Base-by-base conservation (phyloP, 352 stramenopile species). In the Blastocystis sp. region DNA sequence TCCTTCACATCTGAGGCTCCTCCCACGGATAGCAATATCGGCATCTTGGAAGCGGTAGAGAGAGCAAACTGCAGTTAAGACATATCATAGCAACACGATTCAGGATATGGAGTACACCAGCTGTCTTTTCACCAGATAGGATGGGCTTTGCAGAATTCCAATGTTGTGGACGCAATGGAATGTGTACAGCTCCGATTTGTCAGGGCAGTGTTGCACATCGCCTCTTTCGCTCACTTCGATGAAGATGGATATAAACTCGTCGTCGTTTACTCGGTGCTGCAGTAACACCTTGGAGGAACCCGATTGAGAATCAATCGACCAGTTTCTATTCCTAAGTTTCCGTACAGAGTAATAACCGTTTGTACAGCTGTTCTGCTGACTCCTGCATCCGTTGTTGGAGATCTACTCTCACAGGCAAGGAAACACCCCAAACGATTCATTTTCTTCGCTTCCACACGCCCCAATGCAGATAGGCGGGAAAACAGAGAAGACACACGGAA, bases 121-220 rank as follows among this genome's bases (percentile, higher is more conserved):
- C 38, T 77, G 67, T 40, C 60, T 77, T 60, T 5, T n/a, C 45
- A 77, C 52, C 2, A 14, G 11, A 40, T 17, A 77, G 4, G 56
- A 5, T 21, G 38, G 5, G 48, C 14, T 14, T 14, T 56, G 48
- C 48, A 56, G 14, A 2, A 56, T 14, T 17, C 41, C 67, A n/a
- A 77, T 77, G 28, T 77, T 77, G 38, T 77, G 67, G 21, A 77
- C n/a, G 43, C 67, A 77, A 40, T 77, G 67, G 28, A 77, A 40
- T 7, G 23, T 56, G 4, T 40, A 56, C 9, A 77, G 52, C 3
- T 77, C 48, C 5, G 28, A 60, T 38, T 61, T 14, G 11, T 62
- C 4, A 19, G 14, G 28, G 11, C 56, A 21, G 5, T 34, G 48
- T 38, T 23, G 40, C 5, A 77, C 14, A n/a, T 77, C 67, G 2